phyloP scores from a whole-genome alignment of 1,139 yeast species.

The Hyphopichia fennica region DNA sequence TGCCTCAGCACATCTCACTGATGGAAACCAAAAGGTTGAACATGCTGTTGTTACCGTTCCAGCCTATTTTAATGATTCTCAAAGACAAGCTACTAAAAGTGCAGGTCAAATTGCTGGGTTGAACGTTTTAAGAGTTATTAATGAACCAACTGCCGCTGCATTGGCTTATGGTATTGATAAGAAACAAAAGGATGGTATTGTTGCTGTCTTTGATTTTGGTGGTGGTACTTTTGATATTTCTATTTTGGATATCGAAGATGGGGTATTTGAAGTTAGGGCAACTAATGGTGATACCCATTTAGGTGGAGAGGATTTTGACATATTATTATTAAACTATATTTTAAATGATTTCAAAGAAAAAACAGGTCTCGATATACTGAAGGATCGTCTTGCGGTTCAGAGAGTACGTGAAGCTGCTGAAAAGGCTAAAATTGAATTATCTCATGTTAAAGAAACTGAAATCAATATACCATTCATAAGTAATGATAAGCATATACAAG shows the following conservation, averaged over 20 bases:
- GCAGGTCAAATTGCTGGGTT: constrained; percentile 70
- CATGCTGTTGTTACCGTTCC: constrained; percentile 81
- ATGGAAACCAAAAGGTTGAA: constrained; percentile 29
- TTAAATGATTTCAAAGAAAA: constrained; percentile 46
- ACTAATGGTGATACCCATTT: constrained; percentile 85
- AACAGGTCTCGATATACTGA: constrained; percentile 45
- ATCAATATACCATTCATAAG: constrained; percentile 66
- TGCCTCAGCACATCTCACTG: constrained; percentile 49
- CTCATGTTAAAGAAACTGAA: constrained; percentile 55
- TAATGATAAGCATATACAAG: constrained; percentile 49
- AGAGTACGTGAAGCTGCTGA: constrained; percentile 75
- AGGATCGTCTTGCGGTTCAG: constrained; percentile 55
- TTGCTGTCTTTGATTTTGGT: constrained; percentile 80
- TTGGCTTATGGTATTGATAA: constrained; percentile 72
- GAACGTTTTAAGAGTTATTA: constrained; percentile 66
- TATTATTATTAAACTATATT: constrained; percentile 54
- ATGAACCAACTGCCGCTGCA: constrained; percentile 84
- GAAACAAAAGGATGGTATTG: constrained; percentile 53
- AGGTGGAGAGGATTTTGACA: constrained; percentile 84
- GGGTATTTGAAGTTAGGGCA: constrained; percentile 77
- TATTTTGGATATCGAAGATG: constrained; percentile 74
- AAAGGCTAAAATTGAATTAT: constrained; percentile 65
- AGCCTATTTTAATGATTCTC: constrained; percentile 77
- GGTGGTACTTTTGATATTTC: constrained; percentile 87
- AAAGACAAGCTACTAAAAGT: constrained; percentile 73